A percentile compares a stretch with the other conserved stretches of the same genome.
Evolutionary conservation across 2,329 filamentous ascomycete species (phyloP).

Genomic region (Capronia coronata): DNA sequence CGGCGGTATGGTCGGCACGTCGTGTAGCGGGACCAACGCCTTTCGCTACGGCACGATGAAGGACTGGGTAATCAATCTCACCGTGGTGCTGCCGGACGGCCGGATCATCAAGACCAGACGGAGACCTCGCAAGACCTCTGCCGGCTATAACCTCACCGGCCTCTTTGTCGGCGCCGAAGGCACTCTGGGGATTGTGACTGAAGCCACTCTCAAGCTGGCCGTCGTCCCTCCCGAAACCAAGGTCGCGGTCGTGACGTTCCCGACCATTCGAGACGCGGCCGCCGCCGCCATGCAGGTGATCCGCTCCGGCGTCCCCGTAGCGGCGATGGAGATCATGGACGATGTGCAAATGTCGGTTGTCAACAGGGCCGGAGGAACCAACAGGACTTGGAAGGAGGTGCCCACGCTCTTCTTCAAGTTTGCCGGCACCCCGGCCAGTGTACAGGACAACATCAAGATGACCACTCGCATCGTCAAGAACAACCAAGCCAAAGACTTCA

Average conservation of each 20-base stretch:
- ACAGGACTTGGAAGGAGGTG: conserved; percentile 62
- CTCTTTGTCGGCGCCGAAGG: conserved; percentile 78
- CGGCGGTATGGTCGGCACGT: conserved; percentile 60
- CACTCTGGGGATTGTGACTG: conserved; percentile 72
- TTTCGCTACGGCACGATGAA: conserved; percentile 68
- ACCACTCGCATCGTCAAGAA: conserved; percentile 61
- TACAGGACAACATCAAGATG: conserved; percentile 70
- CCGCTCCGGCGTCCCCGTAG: conserved; percentile 65
- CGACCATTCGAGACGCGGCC: conserved; percentile 68
- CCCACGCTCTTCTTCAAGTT: conserved; percentile 85
- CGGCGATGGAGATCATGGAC: conserved; percentile 80
- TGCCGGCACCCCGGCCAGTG: conserved; percentile 54
- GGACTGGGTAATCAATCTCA: conserved; percentile 66
- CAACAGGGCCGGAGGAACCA: conserved; percentile 60
- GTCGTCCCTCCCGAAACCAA: conserved; percentile 69
- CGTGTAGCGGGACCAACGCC: conserved; percentile 58
- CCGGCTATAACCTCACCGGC: conserved; percentile 75
- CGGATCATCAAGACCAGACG: conserved; percentile 62
- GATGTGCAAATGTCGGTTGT: conserved; percentile 81
- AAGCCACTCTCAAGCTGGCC: conserved; percentile 73
- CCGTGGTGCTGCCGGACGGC: conserved; percentile 64
- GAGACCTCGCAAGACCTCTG: conserved; percentile 72
- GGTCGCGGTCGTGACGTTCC: conserved; percentile 74
- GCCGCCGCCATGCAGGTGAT: conserved; percentile 69
- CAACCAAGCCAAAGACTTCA: conserved; percentile 58